These are phyloP conservation scores for Lagerstroemia speciosa DNA, from an alignment of 345 rosid genomes.

Conservation along the genomic window DNA sequence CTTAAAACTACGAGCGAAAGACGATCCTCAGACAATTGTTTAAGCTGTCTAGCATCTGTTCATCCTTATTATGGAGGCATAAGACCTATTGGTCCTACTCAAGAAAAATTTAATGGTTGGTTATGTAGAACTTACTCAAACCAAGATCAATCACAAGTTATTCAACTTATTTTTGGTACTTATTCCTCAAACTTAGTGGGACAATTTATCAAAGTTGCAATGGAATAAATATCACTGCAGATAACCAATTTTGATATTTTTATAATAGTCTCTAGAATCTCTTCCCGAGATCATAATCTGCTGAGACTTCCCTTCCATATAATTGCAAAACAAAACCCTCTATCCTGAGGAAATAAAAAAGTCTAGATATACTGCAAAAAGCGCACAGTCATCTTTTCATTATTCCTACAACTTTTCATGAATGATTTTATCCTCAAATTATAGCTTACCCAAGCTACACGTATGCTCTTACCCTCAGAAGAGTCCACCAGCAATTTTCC, in stretches of 20 bases:
- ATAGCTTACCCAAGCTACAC: not conserved
- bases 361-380: too few species aligned
- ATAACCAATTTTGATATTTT: not conserved
- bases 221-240: not conserved
- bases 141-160: too few species aligned
- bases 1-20: not conserved
- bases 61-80: not conserved
- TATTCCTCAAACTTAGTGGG: not conserved
- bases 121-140: too few species aligned
- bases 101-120: not conserved
- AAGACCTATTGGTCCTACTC: not conserved
- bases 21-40: not conserved
- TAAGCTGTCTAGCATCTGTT: not conserved
- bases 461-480: constrained; percentile 22
- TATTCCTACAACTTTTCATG: not conserved
- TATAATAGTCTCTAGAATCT: not conserved
- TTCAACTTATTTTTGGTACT: not conserved
- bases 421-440: not conserved
- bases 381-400: not conserved
- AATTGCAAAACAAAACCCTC: too few species aligned
- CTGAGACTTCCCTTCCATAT: too few species aligned
- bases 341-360: too few species aligned
- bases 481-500: constrained; percentile 15
- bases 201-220: not conserved
- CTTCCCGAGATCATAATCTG: not conserved